Evolutionary conservation across 768 basidiomycete species (phyloP).

Genomic region (Russula lepida): DNA sequence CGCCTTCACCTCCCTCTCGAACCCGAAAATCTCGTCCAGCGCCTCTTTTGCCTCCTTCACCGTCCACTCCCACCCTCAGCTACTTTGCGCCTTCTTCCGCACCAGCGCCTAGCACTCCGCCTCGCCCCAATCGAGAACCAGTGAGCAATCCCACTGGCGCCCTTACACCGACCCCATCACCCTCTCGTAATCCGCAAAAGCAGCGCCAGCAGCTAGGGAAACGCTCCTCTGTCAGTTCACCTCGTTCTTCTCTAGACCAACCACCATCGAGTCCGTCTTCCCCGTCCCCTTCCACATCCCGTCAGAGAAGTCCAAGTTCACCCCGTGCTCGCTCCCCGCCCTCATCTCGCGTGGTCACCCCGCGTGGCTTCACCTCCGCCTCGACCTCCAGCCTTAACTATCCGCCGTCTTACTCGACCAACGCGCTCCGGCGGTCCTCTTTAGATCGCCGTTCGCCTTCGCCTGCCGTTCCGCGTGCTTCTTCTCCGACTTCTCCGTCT

Average conservation of each 20-base stretch:
- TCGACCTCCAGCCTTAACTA: slow-evolving; percentile 42
- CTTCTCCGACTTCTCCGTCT: slow-evolving; percentile 20
- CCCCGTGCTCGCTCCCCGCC: slow-evolving; percentile 25
- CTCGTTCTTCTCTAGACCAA: slow-evolving; percentile 31
- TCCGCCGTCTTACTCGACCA: slow-evolving; percentile 26
- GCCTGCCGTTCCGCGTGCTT: slow-evolving; percentile 28
- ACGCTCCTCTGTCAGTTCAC: slow-evolving; percentile 31
- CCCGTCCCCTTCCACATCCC: slow-evolving; percentile 28
- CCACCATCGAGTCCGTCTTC: slow-evolving; percentile 37
- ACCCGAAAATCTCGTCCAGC: slow-evolving; percentile 23
- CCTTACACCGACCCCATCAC: slow-evolving; percentile 38
- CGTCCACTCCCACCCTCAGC: slow-evolving; percentile 13
- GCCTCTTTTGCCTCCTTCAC: slow-evolving; percentile 20
- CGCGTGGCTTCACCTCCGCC: slow-evolving; percentile 38
- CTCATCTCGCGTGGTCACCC: slow-evolving; percentile 33
- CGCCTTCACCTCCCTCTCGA: slow-evolving; percentile 21
- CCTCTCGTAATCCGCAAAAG: slow-evolving; percentile 25
- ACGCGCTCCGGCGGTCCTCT: slow-evolving; percentile 26
- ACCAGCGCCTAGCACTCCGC: slow-evolving; percentile 8
- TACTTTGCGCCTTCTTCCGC: neutral
- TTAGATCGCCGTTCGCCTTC: slow-evolving; percentile 30
- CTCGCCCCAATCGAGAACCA: slow-evolving; percentile 26
- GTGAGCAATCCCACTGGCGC: slow-evolving; percentile 38
- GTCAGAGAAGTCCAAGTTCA: slow-evolving; percentile 1
- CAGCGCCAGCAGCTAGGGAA: slow-evolving; percentile 27